Evolutionary conservation across 306 rosid genomes (phyloP).

Genomic region (Vigna mungo): DNA sequence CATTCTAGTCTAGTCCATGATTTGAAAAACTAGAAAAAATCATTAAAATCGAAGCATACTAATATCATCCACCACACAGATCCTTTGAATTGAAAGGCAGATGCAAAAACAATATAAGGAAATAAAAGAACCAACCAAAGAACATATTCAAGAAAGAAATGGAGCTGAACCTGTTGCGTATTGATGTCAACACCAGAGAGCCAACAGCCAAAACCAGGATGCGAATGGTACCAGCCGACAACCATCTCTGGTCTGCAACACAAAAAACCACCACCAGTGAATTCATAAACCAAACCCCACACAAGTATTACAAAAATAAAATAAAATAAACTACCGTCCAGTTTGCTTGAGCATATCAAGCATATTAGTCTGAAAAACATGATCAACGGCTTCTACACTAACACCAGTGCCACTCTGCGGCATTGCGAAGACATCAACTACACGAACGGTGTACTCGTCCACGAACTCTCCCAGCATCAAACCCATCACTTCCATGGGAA

Average conservation of each 20-base stretch:
- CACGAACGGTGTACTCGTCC: constrained; percentile 93
- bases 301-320: not conserved
- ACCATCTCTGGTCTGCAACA: constrained; percentile 94
- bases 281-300: not conserved
- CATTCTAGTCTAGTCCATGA: not conserved
- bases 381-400: constrained; percentile 98
- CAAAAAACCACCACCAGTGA: constrained; percentile 27
- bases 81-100: not conserved
- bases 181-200: constrained; percentile 97
- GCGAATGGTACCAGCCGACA: constrained; percentile 98
- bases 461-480: constrained; percentile 96
- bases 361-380: constrained; percentile 97
- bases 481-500: constrained; percentile 99
- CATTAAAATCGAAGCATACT: constrained; percentile 10
- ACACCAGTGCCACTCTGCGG: constrained; percentile 99
- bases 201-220: constrained; percentile 99
- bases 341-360: constrained; percentile 99
- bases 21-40: not conserved
- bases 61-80: constrained; percentile 5
- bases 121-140: constrained; percentile 2
- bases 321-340: constrained; percentile 65
- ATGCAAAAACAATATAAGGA: constrained; percentile 15
- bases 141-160: not conserved
- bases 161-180: constrained; percentile 82
- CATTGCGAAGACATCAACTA: constrained; percentile 97